These are phyloP conservation scores for Protostelium mycophagum DNA, from an alignment of 78 protist genomes.

Conservation along the genomic window DNA sequence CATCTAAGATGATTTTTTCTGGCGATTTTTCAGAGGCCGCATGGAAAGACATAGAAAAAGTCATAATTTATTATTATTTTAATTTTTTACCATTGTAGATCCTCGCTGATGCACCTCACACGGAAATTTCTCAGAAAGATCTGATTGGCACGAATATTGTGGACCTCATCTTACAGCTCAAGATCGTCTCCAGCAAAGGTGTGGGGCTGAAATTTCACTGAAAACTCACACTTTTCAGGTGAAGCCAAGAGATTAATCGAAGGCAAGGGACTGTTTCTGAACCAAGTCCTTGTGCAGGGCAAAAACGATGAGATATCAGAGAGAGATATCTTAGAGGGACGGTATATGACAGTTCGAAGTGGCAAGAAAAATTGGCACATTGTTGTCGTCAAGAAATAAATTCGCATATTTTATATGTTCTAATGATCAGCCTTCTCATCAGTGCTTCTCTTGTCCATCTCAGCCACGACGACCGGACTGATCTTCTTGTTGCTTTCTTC, in stretches of 20 bases:
- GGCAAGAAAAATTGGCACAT: background rate
- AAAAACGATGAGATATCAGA: no score
- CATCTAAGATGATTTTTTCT: conserved; percentile 28
- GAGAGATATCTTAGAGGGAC: background rate
- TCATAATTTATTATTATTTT: no score
- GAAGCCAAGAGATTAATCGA: background rate
- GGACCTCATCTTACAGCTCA: background rate
- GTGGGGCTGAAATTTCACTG: background rate
- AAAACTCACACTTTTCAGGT: background rate
- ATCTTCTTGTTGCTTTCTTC: no score
- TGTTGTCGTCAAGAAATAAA: background rate
- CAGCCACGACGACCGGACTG: no score
- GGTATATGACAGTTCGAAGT: background rate
- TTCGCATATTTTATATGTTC: no score
- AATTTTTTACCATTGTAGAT: background rate
- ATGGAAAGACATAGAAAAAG: background rate
- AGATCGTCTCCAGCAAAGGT: background rate
- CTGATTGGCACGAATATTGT: background rate
- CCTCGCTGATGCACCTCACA: background rate
- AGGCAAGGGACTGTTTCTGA: background rate
- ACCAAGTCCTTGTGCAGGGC: background rate
- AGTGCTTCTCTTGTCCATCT: no score
- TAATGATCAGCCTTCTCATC: no score
- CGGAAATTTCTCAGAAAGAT: background rate
- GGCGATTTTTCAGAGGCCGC: background rate